Percentiles rank a stretch among this genome's conserved stretches.
These are phyloP conservation scores for Periconia sp. DNA, from an alignment of 2,329 filamentous ascomycete genomes.

Conservation along the genomic window DNA sequence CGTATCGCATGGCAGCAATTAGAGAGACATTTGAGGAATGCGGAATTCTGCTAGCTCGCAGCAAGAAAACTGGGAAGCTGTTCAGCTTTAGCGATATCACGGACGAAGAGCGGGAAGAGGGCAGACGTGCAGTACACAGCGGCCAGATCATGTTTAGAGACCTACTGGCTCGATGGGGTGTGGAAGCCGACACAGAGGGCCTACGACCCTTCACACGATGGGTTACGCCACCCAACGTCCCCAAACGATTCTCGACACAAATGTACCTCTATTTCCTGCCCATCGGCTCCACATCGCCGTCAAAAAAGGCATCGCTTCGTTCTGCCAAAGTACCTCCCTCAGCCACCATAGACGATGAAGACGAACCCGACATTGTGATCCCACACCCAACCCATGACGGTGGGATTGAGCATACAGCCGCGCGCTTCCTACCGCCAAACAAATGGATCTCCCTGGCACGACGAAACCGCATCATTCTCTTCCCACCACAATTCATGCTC, in stretches of 20 bases:
- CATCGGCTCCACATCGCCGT: slow-evolving; percentile 41
- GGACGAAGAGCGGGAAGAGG: slow-evolving; percentile 62
- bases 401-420: slow-evolving; percentile 70
- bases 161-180: slow-evolving; percentile 63
- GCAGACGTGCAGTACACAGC: slow-evolving; percentile 68
- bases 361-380: slow-evolving; percentile 57
- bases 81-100: slow-evolving; percentile 56
- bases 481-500: slow-evolving; percentile 85
- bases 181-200: slow-evolving; percentile 64
- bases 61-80: slow-evolving; percentile 55
- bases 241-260: slow-evolving; percentile 85
- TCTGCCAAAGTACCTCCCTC: slow-evolving; percentile 29
- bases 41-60: slow-evolving; percentile 75
- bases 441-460: slow-evolving; percentile 69
- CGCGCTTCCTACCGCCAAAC: slow-evolving; percentile 70
- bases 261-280: slow-evolving; percentile 96
- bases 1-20: slow-evolving; percentile 81
- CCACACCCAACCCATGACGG: slow-evolving; percentile 73
- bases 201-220: slow-evolving; percentile 86
- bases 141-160: slow-evolving; percentile 66
- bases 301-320: slow-evolving; percentile 32
- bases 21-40: slow-evolving; percentile 95
- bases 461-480: slow-evolving; percentile 73
- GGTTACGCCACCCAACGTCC: slow-evolving; percentile 75
- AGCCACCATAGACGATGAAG: slow-evolving; percentile 19